Evolutionary conservation across 306 rosid species (phyloP), one percentile per base, ranked within the genome.

Genomic region (Phaseolus lunatus): DNA sequence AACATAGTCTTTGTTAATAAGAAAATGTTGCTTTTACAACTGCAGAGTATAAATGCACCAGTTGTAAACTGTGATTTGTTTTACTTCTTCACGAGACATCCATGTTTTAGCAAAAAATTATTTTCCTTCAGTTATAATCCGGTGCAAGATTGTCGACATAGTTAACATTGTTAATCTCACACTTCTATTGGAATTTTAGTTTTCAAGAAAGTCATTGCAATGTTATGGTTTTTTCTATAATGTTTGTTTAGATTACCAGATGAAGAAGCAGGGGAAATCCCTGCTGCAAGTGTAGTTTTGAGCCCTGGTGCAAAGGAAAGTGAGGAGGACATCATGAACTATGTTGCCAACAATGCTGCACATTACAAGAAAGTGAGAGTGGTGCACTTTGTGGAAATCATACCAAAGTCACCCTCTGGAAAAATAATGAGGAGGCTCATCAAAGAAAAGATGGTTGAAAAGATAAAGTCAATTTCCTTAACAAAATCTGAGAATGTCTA

Each of bases 361-460:
- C 64, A 66, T 39, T 95, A 95, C 89, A 95, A 92, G 89, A 92
- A 95, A 84, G 86, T 95, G 72, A 67, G 96, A 68, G 81, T 87
- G 66, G 92, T 92, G 13, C 95, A 88, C 68, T 92, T 95, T 79
- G 97, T 90, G 68, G 94, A 90, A 18, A 15, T 81, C 27, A 88
- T 92, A 52, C 97, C 97, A 47, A 95, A 95, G 72, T 95, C 99
- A 50, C 97, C 96, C 58, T 92, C 97, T 7, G 99, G 97, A 2
- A 92, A 95, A 78, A 89, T 92, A 4, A 89, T 95, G 99, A 90
- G 97, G 71, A 87, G 99, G 82, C 85, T 92, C 12, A 44, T 95
- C 6, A 89, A 79, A 75, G 96, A 90, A 37, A 86, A 53, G 72
- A 85, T 83, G 91, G 66, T 82, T 23, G 77, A 89, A 49, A 87